phyloP scores from a whole-genome alignment of 2,329 filamentous ascomycete species.

The Stromatinia cepivora region DNA sequence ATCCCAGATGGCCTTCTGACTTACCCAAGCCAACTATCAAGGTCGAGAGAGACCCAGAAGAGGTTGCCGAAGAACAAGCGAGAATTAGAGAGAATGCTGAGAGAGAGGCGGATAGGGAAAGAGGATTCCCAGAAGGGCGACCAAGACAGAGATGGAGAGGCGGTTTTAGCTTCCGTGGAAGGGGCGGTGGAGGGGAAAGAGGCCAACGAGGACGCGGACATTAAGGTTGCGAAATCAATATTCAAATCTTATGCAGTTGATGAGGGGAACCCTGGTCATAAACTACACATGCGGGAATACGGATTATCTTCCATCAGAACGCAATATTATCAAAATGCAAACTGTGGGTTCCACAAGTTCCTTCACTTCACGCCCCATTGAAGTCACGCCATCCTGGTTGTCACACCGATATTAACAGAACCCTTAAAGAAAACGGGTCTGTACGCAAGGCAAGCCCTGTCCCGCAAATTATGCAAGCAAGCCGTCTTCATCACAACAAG shows the following conservation, averaged over 20 bases:
- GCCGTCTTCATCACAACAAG: conserved; percentile 11
- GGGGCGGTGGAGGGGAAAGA: conserved; percentile 34
- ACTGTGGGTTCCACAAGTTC: background rate
- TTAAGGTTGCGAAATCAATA: conserved; percentile 10
- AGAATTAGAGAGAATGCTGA: conserved; percentile 53
- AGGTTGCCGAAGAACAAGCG: conserved; percentile 61
- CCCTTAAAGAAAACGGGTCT: background rate
- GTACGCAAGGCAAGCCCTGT: background rate
- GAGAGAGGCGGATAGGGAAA: conserved; percentile 50
- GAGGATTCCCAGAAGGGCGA: conserved; percentile 36
- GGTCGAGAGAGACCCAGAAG: conserved; percentile 56
- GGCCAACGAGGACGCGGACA: conserved; percentile 24
- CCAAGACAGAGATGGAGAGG: conserved; percentile 32
- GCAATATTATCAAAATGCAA: background rate
- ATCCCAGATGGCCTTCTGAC: conserved; percentile 73
- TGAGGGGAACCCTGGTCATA: conserved; percentile 9
- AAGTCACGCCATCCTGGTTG: background rate
- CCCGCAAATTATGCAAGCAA: conserved; percentile 8
- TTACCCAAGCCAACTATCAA: conserved; percentile 75
- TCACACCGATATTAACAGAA: background rate
- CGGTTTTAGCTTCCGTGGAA: conserved; percentile 32
- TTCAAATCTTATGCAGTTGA: background rate
- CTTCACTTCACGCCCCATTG: background rate
- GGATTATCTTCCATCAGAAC: background rate
- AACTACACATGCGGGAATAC: background rate